Base-by-base conservation (phyloP, 2,329 filamentous ascomycete genomes). In the Pseudogymnoascus sp. region DNA sequence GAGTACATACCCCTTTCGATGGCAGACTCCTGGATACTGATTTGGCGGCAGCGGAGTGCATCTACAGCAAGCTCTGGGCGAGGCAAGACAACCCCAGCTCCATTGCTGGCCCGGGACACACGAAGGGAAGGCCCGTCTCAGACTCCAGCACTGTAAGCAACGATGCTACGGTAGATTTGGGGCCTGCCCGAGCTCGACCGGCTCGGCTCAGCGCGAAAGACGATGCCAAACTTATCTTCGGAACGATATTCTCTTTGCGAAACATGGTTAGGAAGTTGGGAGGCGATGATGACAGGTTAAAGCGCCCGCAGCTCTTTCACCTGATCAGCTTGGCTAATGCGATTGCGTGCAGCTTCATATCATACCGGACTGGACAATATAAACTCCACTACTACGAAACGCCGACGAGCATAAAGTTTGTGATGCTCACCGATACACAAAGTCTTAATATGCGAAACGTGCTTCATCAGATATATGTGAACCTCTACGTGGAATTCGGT, bases 331-430 rank as follows among this genome's bases (percentile, higher is more conserved):
- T 35, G 13, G 18, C 55, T 57, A 38, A 57, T 38, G 8, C 10
- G 13, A 30, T 30, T 2, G 64, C 63, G 3, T 65, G 64, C 60
- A 90, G 89, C 71, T 99, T 99, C 74, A 88, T 99, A 67, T 90
- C 87, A 67, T 99, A 89, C 76, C 88, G 90, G 67, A 99, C 94
- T 59, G 89, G 82, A 66, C 88, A 96, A 74, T 99, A 99, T 80
- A 96, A 96, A 76, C 82, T 99, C 68, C 94, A 99, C 76, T 99
- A 95, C 78, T 99, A 96, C 80, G 94, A 99, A 79, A 97, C 94
- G 10, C 91, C 92, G 0, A 94, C 91, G 58, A 95, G 90, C 72
- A 85, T 95, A 74, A 95, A 96, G 71, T 95, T 97, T 71, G 91
- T 96, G 71, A 90, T 99, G 86, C 80, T 97, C 70, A 97, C 94